These are phyloP conservation scores for Plasmopara halstedii DNA, from an alignment of 352 stramenopile species.

Conservation along the genomic window DNA sequence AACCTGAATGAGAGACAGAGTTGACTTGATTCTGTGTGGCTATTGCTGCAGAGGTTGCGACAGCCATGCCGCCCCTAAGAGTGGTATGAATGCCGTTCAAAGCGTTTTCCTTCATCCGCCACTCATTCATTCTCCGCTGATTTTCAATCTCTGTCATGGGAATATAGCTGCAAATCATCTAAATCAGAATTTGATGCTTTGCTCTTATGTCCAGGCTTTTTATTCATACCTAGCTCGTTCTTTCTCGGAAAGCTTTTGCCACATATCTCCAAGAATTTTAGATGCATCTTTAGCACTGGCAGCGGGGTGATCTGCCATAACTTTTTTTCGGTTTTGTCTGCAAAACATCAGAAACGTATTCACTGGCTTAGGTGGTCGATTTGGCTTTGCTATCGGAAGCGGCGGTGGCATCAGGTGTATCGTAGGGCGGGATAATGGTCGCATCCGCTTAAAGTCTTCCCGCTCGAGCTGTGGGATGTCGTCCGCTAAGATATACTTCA, in stretches of 20 bases:
- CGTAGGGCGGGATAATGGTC: conserved; percentile 47
- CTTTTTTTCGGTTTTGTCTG: conserved; percentile 72
- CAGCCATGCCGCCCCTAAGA: conserved; percentile 11
- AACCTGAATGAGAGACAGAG: conserved; percentile 9
- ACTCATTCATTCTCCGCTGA: conserved; percentile 63
- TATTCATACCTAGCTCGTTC: conserved; percentile 47
- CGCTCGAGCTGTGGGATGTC: conserved; percentile 66
- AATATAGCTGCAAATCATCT: conserved; percentile 37
- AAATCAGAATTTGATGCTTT: conserved; percentile 3
- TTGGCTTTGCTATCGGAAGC: conserved; percentile 32
- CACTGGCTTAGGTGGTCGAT: conserved; percentile 71
- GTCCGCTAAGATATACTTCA: conserved; percentile 71
- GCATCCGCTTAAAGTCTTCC: conserved; percentile 78
- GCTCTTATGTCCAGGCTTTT: not conserved
- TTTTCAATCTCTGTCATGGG: conserved; percentile 76
- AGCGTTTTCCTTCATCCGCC: conserved; percentile 68
- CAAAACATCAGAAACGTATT: conserved; percentile 86
- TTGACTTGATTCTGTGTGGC: conserved; percentile 7
- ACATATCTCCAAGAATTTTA: conserved; percentile 79
- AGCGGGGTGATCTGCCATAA: conserved; percentile 65
- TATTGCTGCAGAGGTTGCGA: conserved; percentile 8
- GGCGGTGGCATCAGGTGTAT: conserved; percentile 22
- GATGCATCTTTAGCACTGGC: conserved; percentile 75
- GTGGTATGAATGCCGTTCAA: conserved; percentile 22
- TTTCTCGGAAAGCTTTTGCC: conserved; percentile 75